Evolutionary conservation across 139 green algal genomes (phyloP), one percentile per base, ranked within the genome.

Genomic region (Micractinium conductrix): DNA sequence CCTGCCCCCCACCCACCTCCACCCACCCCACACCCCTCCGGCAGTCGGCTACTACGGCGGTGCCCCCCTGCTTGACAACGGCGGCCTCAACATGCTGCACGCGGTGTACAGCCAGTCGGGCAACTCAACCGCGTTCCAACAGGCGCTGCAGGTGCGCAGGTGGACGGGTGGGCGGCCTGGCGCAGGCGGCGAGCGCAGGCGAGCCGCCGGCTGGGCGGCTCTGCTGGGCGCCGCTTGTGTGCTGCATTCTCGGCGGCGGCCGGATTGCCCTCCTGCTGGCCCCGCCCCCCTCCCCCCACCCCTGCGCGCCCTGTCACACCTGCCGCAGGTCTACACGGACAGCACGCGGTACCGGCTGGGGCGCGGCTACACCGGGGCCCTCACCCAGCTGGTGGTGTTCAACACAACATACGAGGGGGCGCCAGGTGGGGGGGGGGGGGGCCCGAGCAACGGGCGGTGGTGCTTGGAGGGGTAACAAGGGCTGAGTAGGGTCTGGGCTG

Each of bases 51-150:
- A 95, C 69, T 97, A 94, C 79, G 95, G 94, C 10, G 79, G 80
- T 4, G 74, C 89, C 30, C 82, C 89, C 0, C 68, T 79, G 44
- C 75, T 97, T 45, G 92, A 93, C 48, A 50, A 92, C 10, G 91
- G 87, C 0, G 96, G 94, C 9, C 88, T 98, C 19, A 37, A 82
- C 22, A 96, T 96, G 89, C 92, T 98, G 87, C 95, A 98, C 84
- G 85, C 91, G 28, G 84, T 92, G 78, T 96, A 90, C 33, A 30
- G 91, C 3, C 63, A 73, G 43, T 65, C 80, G 14, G 84, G 82
- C 42, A 83, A 88, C 74, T 89, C 48, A 30, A 82, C 24, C 28
- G 81, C 74, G 33, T 94, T 96, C 83, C 48, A 67, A 42, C 65
- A 71, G 7, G 86, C 87, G 2, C 33, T 92, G 21, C 44, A 85